These are phyloP conservation scores for Pichia scutulata DNA, from an alignment of 805 yeast species.

Conservation along the genomic window DNA sequence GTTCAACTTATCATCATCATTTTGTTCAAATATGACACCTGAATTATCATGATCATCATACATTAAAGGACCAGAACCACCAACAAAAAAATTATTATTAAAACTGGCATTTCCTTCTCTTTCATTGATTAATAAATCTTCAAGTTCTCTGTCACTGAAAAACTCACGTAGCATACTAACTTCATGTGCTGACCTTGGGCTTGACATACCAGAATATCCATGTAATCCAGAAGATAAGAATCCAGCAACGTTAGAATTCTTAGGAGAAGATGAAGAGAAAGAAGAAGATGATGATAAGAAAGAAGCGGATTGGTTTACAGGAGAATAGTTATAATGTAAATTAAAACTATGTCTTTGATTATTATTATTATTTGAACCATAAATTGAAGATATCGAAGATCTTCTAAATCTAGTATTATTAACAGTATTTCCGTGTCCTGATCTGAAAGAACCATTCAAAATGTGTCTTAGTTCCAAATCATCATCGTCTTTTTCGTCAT, in stretches of 20 bases:
- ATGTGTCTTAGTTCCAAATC: neutral
- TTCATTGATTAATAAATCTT: neutral
- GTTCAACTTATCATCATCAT: neutral
- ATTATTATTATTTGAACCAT: slow-evolving; percentile 8
- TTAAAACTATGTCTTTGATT: neutral
- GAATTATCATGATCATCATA: neutral
- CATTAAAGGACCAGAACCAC: neutral
- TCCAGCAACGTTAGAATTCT: neutral
- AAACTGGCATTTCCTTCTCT: neutral
- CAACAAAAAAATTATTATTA: neutral
- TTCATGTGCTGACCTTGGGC: neutral
- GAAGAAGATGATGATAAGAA: neutral
- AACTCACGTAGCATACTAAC: neutral
- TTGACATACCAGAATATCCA: neutral
- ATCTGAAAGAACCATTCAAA: neutral
- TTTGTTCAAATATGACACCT: neutral
- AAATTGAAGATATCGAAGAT: slow-evolving; percentile 15
- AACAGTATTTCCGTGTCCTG: neutral
- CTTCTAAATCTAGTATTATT: neutral
- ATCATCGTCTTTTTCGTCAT: neutral
- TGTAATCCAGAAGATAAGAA: neutral
- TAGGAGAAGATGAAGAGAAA: neutral
- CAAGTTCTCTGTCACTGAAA: neutral
- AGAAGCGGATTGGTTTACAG: neutral
- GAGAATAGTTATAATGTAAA: neutral